Base-by-base conservation (phyloP, 305 asterid species). In the Ruellia speciosa region DNA sequence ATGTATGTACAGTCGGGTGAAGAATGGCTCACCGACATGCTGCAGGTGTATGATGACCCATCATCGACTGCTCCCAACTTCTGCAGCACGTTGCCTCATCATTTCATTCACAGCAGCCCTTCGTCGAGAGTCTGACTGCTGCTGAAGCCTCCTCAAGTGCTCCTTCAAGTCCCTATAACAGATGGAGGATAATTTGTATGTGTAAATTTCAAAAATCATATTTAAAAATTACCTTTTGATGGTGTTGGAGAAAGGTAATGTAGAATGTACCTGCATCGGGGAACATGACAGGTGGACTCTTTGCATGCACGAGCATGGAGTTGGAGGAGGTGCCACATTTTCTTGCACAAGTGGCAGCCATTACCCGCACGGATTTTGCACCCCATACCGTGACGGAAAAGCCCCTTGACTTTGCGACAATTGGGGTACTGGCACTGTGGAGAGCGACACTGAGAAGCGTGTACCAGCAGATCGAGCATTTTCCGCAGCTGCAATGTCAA, bases 381-480 rank as follows among this genome's bases (percentile, higher is more conserved):
- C 41, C 61, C 66, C 69, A 82, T 82, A 33, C 96, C 99, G 58
- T 92, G 99, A 63, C 94, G 93, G 80, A 92, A 92, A 71, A 92
- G 99, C 60, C 90, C 94, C 77, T 86, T 92, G 69, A 92, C 96
- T 79, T 86, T 84, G 67, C 90, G 95, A 66, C 99, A 92, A 57
- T 86, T 81, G 5, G 94, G 95, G 70, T 88, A 88, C 46, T 75
- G 86, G 70, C 99, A 92, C 37, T 62, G 83, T 15, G 77, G 59
- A 47, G 85, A 79, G 62, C 94, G 95, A 15, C 99, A 92, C 70
- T 78, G 95, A 62, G 97, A 84, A 64, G 99, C 96, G 52, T 92
- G 99, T 66, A 88, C 97, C 68, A 92, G 74, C 56, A 92, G 97
- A 49, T 88, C 97, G 37, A 92, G 97, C 99, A 92, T 88, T 75